Evolutionary conservation across 257 asterid genomes (phyloP).

Genomic region (Mentha longifolia): DNA sequence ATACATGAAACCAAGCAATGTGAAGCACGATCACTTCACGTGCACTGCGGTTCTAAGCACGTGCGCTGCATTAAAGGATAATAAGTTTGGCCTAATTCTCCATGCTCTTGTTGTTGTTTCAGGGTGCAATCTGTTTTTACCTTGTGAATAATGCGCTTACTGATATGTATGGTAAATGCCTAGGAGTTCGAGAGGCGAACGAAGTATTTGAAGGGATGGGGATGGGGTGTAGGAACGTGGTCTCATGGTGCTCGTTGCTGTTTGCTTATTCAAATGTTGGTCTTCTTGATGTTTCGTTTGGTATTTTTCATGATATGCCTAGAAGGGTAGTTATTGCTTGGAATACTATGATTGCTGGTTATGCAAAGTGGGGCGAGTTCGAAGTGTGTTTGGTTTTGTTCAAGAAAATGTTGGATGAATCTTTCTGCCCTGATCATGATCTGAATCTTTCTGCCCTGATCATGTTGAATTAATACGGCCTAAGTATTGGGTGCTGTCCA

Average conservation of each 20-base stretch:
- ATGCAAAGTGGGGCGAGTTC: conserved; percentile 48
- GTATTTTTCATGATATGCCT: conserved; percentile 60
- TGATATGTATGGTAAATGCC: conserved; percentile 82
- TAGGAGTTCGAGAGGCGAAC: conserved; percentile 42
- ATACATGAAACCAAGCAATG: conserved; percentile 46
- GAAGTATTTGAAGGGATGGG: conserved; percentile 63
- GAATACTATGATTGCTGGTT: conserved; percentile 74
- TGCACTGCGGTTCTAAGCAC: conserved; percentile 58
- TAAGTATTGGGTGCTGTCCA: too few relatives aligned
- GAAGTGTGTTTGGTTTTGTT: conserved; percentile 52
- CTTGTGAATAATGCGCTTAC: conserved; percentile 68
- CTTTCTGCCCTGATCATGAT: conserved; percentile 58
- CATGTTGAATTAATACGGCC: too few relatives aligned
- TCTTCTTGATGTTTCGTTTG: conserved; percentile 42
- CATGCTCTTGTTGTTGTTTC: conserved; percentile 52
- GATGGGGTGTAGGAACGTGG: conserved; percentile 59
- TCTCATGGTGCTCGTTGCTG: conserved; percentile 84
- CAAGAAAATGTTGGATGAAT: conserved; percentile 62
- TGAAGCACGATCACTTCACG: conserved; percentile 62
- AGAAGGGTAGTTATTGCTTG: conserved; percentile 60
- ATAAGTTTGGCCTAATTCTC: conserved; percentile 44
- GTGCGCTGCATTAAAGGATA: conserved; percentile 49
- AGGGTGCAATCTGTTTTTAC: conserved; percentile 49
- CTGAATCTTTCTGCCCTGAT: too few relatives aligned
- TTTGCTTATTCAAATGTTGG: conserved; percentile 60